Conservation (phyloP, 331 rosid genomes). For the Quercus tomentella region DNA sequence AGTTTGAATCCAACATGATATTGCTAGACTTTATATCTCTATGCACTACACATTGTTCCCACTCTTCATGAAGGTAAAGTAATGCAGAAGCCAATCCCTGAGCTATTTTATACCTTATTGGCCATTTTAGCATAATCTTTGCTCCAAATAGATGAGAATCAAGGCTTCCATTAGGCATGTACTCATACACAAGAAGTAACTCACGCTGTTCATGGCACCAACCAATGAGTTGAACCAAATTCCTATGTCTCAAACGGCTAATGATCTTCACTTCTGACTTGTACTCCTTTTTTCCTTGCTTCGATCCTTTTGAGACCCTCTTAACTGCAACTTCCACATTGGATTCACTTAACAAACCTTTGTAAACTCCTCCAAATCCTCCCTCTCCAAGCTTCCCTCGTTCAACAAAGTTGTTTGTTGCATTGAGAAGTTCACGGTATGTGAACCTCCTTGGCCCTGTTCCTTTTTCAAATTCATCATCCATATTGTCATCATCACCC, state of each 20-base stretch:
- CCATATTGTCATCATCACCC: constrained; percentile 34
- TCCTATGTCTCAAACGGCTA: constrained; percentile 61
- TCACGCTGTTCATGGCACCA: constrained; percentile 73
- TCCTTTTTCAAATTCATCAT: constrained; percentile 58
- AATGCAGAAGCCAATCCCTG: constrained; percentile 59
- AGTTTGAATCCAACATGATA: constrained; percentile 63
- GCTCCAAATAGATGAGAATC: constrained; percentile 62
- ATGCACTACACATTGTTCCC: constrained; percentile 86
- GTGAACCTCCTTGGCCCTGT: constrained; percentile 68
- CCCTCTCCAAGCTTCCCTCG: constrained; percentile 76
- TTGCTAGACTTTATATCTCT: constrained; percentile 81
- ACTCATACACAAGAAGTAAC: constrained; percentile 64
- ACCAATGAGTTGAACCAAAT: constrained; percentile 61
- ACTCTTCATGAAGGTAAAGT: constrained; percentile 74
- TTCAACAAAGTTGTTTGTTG: constrained; percentile 52
- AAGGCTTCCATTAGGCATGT: constrained; percentile 83
- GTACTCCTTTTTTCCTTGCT: constrained; percentile 70
- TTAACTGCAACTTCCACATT: constrained; percentile 53
- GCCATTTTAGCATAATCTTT: constrained; percentile 38
- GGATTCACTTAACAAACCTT: constrained; percentile 39
- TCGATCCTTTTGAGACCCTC: constrained; percentile 69
- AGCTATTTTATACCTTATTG: constrained; percentile 49
- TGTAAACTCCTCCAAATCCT: constrained; percentile 84
- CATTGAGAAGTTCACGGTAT: constrained; percentile 40
- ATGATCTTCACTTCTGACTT: constrained; percentile 70